phyloP scores from a whole-genome alignment of 129 eudicot genomes.

The Lonicera japonica region DNA sequence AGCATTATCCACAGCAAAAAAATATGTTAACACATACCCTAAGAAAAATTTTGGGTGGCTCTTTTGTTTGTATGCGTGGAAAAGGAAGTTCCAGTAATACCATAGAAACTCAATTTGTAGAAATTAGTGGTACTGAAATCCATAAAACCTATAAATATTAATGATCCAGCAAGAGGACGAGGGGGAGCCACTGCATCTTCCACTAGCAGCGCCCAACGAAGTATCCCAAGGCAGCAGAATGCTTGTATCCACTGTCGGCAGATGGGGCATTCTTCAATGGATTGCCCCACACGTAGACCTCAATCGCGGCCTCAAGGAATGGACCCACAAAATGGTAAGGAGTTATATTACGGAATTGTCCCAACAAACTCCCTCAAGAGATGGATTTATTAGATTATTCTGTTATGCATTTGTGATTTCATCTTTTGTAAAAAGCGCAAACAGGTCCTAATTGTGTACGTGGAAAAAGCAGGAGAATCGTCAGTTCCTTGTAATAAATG shows the following conservation, averaged over 20 bases:
- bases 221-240: conserved; percentile 38
- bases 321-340: conserved; percentile 39
- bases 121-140: too few species aligned
- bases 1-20: too few species aligned
- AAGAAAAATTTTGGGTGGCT: too few species aligned
- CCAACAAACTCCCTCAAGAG: too few species aligned
- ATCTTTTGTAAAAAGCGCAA: neutral
- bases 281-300: conserved; percentile 57
- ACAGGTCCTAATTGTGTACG: too few species aligned
- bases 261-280: conserved; percentile 56
- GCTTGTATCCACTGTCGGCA: conserved; percentile 58
- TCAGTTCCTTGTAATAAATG: conserved; percentile 61
- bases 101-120: too few species aligned
- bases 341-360: too few species aligned
- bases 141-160: too few species aligned
- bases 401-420: neutral
- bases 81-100: too few species aligned
- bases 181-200: conserved; percentile 53
- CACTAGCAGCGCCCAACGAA: conserved; percentile 38
- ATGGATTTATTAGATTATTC: too few species aligned
- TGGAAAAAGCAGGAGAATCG: conserved; percentile 54
- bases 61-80: too few species aligned
- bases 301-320: conserved; percentile 45
- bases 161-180: conserved; percentile 57
- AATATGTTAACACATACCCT: too few species aligned